Conservation (phyloP, 2,329 filamentous ascomycete species). For the Aspergillus persii region DNA sequence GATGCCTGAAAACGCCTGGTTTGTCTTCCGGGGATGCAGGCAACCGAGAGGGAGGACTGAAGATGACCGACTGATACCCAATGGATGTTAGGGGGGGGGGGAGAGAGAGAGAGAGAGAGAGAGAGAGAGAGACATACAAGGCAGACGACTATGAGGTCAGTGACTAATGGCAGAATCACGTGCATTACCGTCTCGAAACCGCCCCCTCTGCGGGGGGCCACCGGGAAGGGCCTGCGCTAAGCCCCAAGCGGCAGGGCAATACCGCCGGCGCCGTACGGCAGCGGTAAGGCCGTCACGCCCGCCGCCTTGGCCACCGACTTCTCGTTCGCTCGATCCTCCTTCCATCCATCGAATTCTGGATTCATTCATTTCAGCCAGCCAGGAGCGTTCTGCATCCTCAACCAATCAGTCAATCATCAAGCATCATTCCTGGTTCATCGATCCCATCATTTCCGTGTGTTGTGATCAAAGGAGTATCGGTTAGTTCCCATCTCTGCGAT, state of each 20-base stretch:
- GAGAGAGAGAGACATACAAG: not conserved
- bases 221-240: not conserved
- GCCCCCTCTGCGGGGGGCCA: not conserved
- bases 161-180: slow-evolving; percentile 2
- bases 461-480: slow-evolving; percentile 6
- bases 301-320: not conserved
- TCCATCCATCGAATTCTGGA: not conserved
- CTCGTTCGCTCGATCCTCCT: not conserved
- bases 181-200: slow-evolving; percentile 1
- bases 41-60: not conserved
- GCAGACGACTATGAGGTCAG: not conserved
- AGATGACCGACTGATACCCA: not conserved
- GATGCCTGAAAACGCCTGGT: not conserved
- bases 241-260: not conserved
- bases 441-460: not conserved
- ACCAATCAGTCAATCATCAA: slow-evolving; percentile 9
- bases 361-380: not conserved
- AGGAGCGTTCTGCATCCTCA: not conserved
- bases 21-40: not conserved
- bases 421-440: not conserved
- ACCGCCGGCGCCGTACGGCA: not conserved
- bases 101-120: not conserved
- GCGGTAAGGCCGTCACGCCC: not conserved
- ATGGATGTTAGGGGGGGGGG: not conserved
- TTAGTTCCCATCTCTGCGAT: slow-evolving; percentile 6